Conservation (phyloP, 2,329 filamentous ascomycete genomes). For the Aspergillus udagawae region DNA sequence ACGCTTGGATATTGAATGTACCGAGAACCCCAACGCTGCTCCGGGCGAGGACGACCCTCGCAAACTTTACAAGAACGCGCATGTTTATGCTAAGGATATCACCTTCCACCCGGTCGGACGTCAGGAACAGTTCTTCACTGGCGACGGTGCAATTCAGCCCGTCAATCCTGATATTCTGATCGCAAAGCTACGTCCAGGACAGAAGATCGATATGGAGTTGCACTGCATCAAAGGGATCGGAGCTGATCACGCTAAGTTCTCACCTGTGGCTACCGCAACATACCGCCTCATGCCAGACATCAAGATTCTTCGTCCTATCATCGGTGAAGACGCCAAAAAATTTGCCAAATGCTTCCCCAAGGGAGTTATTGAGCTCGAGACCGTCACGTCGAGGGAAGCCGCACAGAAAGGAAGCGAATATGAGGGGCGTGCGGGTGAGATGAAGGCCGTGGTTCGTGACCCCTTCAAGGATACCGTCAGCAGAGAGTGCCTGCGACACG, state of each 20-base stretch:
- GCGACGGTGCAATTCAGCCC: slow-evolving; percentile 65
- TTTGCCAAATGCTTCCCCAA: slow-evolving; percentile 84
- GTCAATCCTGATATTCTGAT: slow-evolving; percentile 91
- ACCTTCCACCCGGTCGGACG: slow-evolving; percentile 71
- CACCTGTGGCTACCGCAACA: slow-evolving; percentile 87
- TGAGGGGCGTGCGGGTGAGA: slow-evolving; percentile 70
- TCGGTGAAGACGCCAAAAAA: slow-evolving; percentile 81
- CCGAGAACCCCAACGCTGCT: slow-evolving; percentile 68
- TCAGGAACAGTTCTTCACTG: slow-evolving; percentile 64
- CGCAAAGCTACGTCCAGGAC: slow-evolving; percentile 87
- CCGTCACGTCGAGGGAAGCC: slow-evolving; percentile 65
- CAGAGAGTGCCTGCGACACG: slow-evolving; percentile 84
- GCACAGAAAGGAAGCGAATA: slow-evolving; percentile 59
- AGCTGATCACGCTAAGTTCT: slow-evolving; percentile 94
- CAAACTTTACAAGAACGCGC: slow-evolving; percentile 80
- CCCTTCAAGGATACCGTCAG: slow-evolving; percentile 94
- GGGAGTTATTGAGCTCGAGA: slow-evolving; percentile 79
- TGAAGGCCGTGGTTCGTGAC: slow-evolving; percentile 82
- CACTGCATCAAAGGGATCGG: slow-evolving; percentile 95
- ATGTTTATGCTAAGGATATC: slow-evolving; percentile 75
- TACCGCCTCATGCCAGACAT: slow-evolving; percentile 91
- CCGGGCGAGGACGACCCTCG: slow-evolving; percentile 73
- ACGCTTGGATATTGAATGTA: slow-evolving; percentile 73
- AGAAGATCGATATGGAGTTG: slow-evolving; percentile 80
- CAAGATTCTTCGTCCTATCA: slow-evolving; percentile 74